Percentiles rank a stretch among this genome's conserved stretches.
Conservation (phyloP, 2,329 filamentous ascomycete genomes). For the Colletotrichum tabaci region DNA sequence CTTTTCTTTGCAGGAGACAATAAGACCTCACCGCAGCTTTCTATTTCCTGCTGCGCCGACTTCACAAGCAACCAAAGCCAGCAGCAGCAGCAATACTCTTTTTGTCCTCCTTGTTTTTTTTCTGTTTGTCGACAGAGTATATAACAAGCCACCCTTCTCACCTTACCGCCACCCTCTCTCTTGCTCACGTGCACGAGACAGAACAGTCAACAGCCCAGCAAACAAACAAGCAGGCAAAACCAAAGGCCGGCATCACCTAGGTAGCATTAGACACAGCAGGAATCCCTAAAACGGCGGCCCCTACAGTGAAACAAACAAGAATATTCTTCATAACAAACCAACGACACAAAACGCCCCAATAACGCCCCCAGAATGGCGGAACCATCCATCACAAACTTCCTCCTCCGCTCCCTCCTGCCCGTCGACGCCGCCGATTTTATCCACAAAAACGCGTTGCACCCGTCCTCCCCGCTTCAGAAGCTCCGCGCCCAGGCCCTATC, state of each 20-base stretch:
- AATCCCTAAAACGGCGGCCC: background rate
- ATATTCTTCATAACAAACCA: background rate
- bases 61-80: background rate
- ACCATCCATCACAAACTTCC: constrained; percentile 48
- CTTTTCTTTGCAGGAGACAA: constrained; percentile 17
- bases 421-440: constrained; percentile 61
- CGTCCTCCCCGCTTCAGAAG: constrained; percentile 61
- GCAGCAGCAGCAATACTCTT: background rate
- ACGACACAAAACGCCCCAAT: background rate
- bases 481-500: constrained; percentile 53
- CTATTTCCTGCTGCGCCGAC: background rate
- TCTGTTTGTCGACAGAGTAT: background rate
- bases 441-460: constrained; percentile 63
- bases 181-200: background rate
- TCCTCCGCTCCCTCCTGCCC: constrained; percentile 60
- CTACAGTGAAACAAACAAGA: background rate
- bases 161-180: background rate
- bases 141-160: background rate
- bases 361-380: constrained; percentile 48
- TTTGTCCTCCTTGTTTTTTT: background rate
- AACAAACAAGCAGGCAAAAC: background rate
- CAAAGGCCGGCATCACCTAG: background rate
- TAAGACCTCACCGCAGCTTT: constrained; percentile 3
- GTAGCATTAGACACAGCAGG: background rate
- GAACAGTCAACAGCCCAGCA: background rate